Percentiles rank a stretch among this genome's conserved stretches.
Evolutionary conservation across 1,284 basidiomycete genomes (phyloP).

Genomic region (Heterobasidion annosum): DNA sequence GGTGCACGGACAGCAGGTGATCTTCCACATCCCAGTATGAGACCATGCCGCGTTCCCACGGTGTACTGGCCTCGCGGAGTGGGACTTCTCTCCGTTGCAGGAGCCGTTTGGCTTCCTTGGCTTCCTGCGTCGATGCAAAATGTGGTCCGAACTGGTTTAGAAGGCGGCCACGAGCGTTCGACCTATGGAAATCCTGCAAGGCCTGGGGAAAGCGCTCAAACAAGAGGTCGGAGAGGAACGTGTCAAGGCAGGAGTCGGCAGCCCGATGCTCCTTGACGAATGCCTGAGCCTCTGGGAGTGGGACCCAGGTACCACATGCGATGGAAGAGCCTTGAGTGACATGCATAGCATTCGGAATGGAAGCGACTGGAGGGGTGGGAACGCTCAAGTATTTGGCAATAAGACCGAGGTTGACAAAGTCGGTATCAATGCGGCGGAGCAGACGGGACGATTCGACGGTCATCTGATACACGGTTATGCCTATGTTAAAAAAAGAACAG

Average conservation of each 20-base stretch:
- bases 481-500: conserved; percentile 22
- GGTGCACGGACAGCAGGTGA: conserved; percentile 19
- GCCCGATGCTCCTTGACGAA: conserved; percentile 35
- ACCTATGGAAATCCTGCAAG: conserved; percentile 42
- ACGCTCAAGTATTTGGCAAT: conserved; percentile 37
- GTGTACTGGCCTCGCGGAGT: conserved; percentile 14
- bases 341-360: conserved; percentile 31
- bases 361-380: conserved; percentile 24
- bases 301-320: conserved; percentile 57
- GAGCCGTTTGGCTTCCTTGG: conserved; percentile 18
- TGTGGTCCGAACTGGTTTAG: conserved; percentile 48
- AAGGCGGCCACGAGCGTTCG: conserved; percentile 31
- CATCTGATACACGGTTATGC: conserved; percentile 64
- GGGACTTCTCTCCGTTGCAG: conserved; percentile 16
- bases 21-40: conserved; percentile 19
- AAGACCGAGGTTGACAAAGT: conserved; percentile 61
- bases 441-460: conserved; percentile 41
- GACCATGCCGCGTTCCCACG: conserved; percentile 17
- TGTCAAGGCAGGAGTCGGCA: conserved; percentile 26
- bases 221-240: conserved; percentile 53
- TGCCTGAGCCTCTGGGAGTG: conserved; percentile 44
- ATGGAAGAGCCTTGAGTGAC: conserved; percentile 37
- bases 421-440: conserved; percentile 62
- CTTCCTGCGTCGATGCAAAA: conserved; percentile 39
- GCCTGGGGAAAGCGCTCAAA: conserved; percentile 49